These are phyloP conservation scores for Zygoascus tannicola DNA, from an alignment of 805 yeast genomes.

Conservation along the genomic window DNA sequence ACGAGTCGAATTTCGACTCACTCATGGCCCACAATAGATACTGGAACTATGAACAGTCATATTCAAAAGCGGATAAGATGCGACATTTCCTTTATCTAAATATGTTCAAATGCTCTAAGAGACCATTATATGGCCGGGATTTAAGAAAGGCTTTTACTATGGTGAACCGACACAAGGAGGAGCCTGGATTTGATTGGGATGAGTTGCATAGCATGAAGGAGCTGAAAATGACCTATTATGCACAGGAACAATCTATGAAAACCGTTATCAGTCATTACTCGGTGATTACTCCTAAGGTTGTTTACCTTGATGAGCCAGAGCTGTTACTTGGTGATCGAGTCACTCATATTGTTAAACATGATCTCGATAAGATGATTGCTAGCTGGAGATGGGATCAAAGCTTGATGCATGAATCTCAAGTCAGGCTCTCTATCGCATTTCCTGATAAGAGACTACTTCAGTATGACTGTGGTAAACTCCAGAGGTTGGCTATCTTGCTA, in stretches of 20 bases:
- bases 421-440: slow-evolving; percentile 82
- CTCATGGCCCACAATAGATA: slow-evolving; percentile 49
- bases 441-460: slow-evolving; percentile 90
- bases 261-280: slow-evolving; percentile 40
- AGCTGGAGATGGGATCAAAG: slow-evolving; percentile 6
- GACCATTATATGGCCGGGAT: slow-evolving; percentile 62
- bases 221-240: slow-evolving; percentile 16
- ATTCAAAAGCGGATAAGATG: slow-evolving; percentile 42
- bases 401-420: slow-evolving; percentile 78
- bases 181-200: slow-evolving; percentile 16
- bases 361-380: slow-evolving; percentile 1
- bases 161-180: slow-evolving; percentile 2
- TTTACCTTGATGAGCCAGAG: slow-evolving; percentile 53
- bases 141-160: slow-evolving; percentile 13
- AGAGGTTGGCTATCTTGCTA: slow-evolving; percentile 64
- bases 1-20: slow-evolving; percentile 23
- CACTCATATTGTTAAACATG: background rate
- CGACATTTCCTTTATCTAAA: slow-evolving; percentile 55
- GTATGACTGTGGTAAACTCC: slow-evolving; percentile 95
- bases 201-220: slow-evolving; percentile 7
- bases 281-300: slow-evolving; percentile 81
- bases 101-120: slow-evolving; percentile 49
- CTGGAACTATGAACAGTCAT: slow-evolving; percentile 43
- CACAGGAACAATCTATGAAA: slow-evolving; percentile 11
- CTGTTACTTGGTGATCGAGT: slow-evolving; percentile 16